Evolutionary conservation across 139 green algal species (phyloP).

Genomic region (Pleodorina starrii): DNA sequence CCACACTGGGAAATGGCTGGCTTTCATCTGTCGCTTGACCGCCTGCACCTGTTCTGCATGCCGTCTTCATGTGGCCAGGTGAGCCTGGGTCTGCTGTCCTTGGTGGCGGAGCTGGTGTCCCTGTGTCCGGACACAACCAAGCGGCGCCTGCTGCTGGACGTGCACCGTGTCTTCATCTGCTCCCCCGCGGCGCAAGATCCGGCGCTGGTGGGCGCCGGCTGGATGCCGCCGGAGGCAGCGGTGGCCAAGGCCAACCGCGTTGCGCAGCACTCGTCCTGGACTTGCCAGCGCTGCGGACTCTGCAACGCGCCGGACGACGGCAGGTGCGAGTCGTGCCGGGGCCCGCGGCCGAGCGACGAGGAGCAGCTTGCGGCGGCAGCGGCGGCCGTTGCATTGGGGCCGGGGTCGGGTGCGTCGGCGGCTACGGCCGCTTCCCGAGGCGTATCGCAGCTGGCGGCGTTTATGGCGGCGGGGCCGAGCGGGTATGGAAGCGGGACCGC

Average conservation of each 20-base stretch:
- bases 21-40: too few relatives aligned
- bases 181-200: constrained; percentile 42
- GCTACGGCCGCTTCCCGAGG: neutral
- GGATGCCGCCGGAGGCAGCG: constrained; percentile 82
- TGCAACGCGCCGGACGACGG: constrained; percentile 51
- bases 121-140: constrained; percentile 73
- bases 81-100: constrained; percentile 67
- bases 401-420: neutral
- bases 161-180: constrained; percentile 66
- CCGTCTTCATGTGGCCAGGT: constrained; percentile 23
- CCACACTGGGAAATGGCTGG: too few relatives aligned
- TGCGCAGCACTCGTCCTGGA: constrained; percentile 42
- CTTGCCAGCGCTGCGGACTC: constrained; percentile 48
- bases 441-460: too few relatives aligned
- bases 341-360: neutral
- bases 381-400: neutral
- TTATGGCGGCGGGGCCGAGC: neutral
- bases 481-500: neutral
- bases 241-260: constrained; percentile 66
- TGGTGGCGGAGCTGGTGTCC: constrained; percentile 79
- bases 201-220: constrained; percentile 53
- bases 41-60: neutral
- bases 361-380: constrained; percentile 9
- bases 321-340: constrained; percentile 44
- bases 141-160: constrained; percentile 69